Evolutionary conservation across 2,329 filamentous ascomycete genomes (phyloP).

Genomic region (Juglanconis oblonga): DNA sequence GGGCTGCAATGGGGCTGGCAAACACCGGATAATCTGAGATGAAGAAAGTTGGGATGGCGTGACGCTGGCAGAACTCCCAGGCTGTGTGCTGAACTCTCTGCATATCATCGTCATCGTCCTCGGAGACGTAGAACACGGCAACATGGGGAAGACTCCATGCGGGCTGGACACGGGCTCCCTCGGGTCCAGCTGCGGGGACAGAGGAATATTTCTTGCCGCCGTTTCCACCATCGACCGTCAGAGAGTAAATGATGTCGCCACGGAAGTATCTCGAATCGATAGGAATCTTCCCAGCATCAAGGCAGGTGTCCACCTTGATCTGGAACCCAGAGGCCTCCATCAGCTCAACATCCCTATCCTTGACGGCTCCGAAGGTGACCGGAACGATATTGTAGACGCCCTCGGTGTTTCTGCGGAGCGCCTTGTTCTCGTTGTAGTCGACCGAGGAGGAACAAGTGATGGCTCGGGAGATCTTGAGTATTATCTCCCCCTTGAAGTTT

Average conservation of each 20-base stretch:
- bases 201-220: conserved; percentile 36
- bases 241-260: conserved; percentile 31
- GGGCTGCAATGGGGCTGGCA: conserved; percentile 27
- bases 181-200: conserved; percentile 29
- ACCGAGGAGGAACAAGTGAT: conserved; percentile 38
- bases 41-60: conserved; percentile 45
- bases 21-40: conserved; percentile 43
- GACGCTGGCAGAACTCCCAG: conserved; percentile 45
- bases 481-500: conserved; percentile 37
- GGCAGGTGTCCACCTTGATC: conserved; percentile 49
- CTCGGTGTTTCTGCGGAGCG: conserved; percentile 32
- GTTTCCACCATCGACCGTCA: conserved; percentile 39
- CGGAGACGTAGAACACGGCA: conserved; percentile 46
- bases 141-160: conserved; percentile 47
- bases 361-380: conserved; percentile 44
- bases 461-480: conserved; percentile 47
- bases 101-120: conserved; percentile 37
- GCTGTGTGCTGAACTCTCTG: conserved; percentile 38
- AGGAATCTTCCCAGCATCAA: conserved; percentile 34
- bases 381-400: conserved; percentile 51
- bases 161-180: conserved; percentile 37
- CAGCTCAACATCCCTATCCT: conserved; percentile 47
- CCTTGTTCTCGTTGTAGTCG: conserved; percentile 27
- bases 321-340: conserved; percentile 50
- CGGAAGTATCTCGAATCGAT: conserved; percentile 23